These are phyloP conservation scores for Niebla homalea DNA, from an alignment of 495 filamentous ascomycete species.

Conservation along the genomic window DNA sequence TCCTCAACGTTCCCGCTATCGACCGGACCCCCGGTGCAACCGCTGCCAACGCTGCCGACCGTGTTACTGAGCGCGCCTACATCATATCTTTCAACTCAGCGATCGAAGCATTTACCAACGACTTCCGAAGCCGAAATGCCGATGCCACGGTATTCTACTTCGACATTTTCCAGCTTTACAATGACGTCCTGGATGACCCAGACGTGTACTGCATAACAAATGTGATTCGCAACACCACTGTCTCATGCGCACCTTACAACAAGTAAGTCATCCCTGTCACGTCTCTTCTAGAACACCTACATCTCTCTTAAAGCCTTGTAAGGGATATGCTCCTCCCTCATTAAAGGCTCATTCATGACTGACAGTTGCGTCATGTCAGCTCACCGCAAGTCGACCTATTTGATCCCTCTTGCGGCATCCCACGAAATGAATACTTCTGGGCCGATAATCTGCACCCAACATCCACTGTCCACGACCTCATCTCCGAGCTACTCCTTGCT, in stretches of 20 bases:
- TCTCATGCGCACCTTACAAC: conserved; percentile 38
- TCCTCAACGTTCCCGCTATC: conserved; percentile 63
- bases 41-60: background rate
- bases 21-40: conserved; percentile 28
- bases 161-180: conserved; percentile 36
- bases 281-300: no score
- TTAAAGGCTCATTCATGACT: no score
- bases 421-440: conserved; percentile 52
- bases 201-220: conserved; percentile 28
- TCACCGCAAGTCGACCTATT: no score
- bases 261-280: no score
- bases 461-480: conserved; percentile 41
- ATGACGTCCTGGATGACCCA: conserved; percentile 41
- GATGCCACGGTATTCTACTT: conserved; percentile 24
- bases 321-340: no score
- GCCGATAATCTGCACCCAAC: conserved; percentile 50
- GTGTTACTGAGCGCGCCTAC: no score
- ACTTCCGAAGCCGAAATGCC: conserved; percentile 6
- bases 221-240: conserved; percentile 38
- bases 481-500: no score
- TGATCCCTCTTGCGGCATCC: conserved; percentile 31
- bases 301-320: no score
- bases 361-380: no score
- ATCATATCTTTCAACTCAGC: no score
- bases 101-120: no score